A percentile compares a stretch with the other conserved stretches of the same genome.
Conservation (phyloP, 192 early-diverging fungal species). For the Coemansia sp. region DNA sequence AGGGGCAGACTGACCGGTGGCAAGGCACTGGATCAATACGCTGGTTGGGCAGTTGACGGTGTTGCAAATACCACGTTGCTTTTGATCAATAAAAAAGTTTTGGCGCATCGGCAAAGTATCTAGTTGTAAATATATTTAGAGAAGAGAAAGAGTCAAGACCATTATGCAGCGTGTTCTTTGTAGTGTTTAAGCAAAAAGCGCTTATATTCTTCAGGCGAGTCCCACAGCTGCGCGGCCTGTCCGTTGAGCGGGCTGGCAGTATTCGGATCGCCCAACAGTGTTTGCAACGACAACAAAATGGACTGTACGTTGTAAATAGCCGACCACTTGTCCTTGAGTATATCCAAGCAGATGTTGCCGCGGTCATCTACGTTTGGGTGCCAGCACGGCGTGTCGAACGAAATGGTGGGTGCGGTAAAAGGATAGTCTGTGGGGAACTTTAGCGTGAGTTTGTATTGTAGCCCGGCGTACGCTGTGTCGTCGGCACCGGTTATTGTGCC, state of each 20-base stretch:
- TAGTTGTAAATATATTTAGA: neutral
- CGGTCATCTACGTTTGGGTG: constrained; percentile 93
- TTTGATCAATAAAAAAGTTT: neutral
- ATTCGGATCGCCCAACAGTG: constrained; percentile 91
- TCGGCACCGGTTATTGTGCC: constrained; percentile 88
- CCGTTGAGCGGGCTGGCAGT: constrained; percentile 91
- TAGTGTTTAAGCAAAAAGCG: constrained; percentile 52
- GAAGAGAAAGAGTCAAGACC: neutral
- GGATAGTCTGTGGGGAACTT: constrained; percentile 80
- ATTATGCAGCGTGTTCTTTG: constrained; percentile 26
- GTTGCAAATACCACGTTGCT: neutral
- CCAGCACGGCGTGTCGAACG: constrained; percentile 85
- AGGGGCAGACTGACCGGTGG: neutral
- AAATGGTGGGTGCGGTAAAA: constrained; percentile 87
- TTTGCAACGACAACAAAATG: constrained; percentile 88
- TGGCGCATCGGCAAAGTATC: neutral
- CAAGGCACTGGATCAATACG: neutral
- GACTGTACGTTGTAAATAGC: constrained; percentile 97
- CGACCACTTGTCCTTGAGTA: constrained; percentile 91
- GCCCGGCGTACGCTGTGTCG: constrained; percentile 90
- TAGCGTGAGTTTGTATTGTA: constrained; percentile 83
- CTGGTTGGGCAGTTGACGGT: neutral
- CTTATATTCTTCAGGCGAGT: constrained; percentile 52
- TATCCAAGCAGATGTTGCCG: constrained; percentile 94
- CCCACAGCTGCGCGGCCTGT: constrained; percentile 89